phyloP scores from a whole-genome alignment of 306 rosid species.

The Lathyrus sativus region DNA sequence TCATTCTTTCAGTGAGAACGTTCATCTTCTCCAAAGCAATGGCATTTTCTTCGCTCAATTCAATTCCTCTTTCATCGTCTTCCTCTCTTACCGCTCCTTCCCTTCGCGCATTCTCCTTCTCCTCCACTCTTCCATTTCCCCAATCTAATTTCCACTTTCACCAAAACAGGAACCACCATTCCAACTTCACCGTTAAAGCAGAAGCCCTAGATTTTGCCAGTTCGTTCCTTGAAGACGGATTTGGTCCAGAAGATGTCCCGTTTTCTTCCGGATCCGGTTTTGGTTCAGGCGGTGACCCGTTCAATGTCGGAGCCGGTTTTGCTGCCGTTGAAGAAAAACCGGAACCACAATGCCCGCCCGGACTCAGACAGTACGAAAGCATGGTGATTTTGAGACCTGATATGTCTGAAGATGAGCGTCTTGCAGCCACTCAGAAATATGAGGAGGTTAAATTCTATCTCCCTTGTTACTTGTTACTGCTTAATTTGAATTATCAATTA shows the following conservation, averaged over 20 bases:
- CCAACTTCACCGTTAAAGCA: constrained; percentile 23
- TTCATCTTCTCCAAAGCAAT: constrained; percentile 20
- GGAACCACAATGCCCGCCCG: constrained; percentile 56
- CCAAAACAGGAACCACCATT: background rate
- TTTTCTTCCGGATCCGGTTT: constrained; percentile 51
- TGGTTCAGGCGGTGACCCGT: constrained; percentile 65
- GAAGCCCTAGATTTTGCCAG: constrained; percentile 42
- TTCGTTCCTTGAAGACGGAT: constrained; percentile 74
- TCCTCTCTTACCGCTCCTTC: constrained; percentile 33
- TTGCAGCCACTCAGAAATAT: constrained; percentile 39
- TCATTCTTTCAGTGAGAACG: background rate
- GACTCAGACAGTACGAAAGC: constrained; percentile 39
- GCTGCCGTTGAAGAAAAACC: constrained; percentile 75
- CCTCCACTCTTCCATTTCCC: constrained; percentile 32
- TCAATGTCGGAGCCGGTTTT: constrained; percentile 36
- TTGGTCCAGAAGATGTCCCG: constrained; percentile 68
- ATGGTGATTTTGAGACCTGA: constrained; percentile 40
- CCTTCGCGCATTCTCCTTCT: constrained; percentile 13
- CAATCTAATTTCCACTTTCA: constrained; percentile 6
- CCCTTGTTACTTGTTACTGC: background rate
- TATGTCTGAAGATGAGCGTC: constrained; percentile 41
- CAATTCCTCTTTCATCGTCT: constrained; percentile 44
- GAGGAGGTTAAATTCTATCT: constrained; percentile 41
- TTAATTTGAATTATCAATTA: background rate
- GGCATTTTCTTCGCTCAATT: constrained; percentile 60